Evolutionary conservation across 2,329 filamentous ascomycete genomes (phyloP).

Genomic region (Exserohilum rostratum): DNA sequence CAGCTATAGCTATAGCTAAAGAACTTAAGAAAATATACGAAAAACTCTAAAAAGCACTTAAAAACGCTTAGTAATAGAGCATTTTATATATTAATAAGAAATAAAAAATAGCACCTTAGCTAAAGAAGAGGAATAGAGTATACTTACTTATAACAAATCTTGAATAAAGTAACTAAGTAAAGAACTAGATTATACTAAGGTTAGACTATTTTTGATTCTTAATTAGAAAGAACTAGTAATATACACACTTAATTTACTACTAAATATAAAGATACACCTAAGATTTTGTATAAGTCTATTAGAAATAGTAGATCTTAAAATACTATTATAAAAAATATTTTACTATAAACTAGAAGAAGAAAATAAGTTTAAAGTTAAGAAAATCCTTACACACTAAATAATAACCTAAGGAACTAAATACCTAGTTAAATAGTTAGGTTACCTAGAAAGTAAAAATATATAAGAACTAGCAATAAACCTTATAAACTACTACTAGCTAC

Average conservation of each 20-base stretch:
- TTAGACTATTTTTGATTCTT: constrained; percentile 13
- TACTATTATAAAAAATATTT: constrained; percentile 8
- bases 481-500: too few species aligned
- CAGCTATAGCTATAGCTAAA: not conserved
- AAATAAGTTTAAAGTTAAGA: constrained; percentile 1
- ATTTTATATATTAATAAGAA: too few species aligned
- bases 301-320: constrained; percentile 1
- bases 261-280: not conserved
- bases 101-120: constrained; percentile 8
- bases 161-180: constrained; percentile 1
- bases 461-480: too few species aligned
- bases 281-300: constrained; percentile 6
- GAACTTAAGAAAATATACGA: not conserved
- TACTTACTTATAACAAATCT: not conserved
- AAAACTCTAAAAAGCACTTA: not conserved
- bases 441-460: too few species aligned
- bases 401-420: too few species aligned
- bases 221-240: not conserved
- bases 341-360: constrained; percentile 3
- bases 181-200: constrained; percentile 1
- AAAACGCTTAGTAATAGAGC: not conserved
- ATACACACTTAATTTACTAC: constrained; percentile 5
- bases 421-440: too few species aligned
- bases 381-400: not conserved
- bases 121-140: constrained; percentile 6